Conservation (phyloP, 2,329 filamentous ascomycete species). For the Amesomyces nigricolor region DNA sequence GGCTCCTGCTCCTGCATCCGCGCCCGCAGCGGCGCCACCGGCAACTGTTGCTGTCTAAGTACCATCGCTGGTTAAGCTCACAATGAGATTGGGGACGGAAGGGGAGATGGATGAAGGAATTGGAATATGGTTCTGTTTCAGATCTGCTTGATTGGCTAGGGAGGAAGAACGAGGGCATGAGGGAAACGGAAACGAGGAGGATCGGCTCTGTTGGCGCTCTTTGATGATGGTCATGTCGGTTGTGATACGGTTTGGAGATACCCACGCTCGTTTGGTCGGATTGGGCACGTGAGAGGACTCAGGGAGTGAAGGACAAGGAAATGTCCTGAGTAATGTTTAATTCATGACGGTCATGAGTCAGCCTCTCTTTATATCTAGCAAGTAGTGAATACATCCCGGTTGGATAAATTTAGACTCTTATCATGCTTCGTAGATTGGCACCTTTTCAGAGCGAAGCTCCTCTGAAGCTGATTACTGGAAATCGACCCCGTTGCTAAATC, state of each 20-base stretch:
- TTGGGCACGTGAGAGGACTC: background rate
- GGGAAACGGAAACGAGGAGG: background rate
- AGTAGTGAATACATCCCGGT: background rate
- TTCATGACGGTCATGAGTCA: conserved; percentile 5
- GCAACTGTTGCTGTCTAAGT: background rate
- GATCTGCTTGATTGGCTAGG: background rate
- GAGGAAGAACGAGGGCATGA: background rate
- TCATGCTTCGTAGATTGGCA: too few species aligned
- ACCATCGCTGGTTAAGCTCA: background rate
- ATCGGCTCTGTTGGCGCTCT: background rate
- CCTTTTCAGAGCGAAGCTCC: too few species aligned
- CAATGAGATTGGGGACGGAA: background rate
- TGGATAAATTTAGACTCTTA: too few species aligned
- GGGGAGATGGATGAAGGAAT: background rate
- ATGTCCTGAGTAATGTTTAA: conserved; percentile 11
- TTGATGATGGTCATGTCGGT: background rate
- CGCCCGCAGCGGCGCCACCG: conserved; percentile 8
- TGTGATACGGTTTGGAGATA: background rate
- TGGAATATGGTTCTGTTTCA: background rate
- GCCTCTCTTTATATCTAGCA: background rate
- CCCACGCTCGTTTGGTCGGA: conserved; percentile 9
- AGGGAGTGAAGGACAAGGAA: background rate
- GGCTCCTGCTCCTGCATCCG: conserved; percentile 11
- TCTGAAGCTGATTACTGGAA: too few species aligned
- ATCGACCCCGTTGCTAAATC: too few species aligned